phyloP scores from a whole-genome alignment of 768 basidiomycete genomes.

The Royoungia palumana region DNA sequence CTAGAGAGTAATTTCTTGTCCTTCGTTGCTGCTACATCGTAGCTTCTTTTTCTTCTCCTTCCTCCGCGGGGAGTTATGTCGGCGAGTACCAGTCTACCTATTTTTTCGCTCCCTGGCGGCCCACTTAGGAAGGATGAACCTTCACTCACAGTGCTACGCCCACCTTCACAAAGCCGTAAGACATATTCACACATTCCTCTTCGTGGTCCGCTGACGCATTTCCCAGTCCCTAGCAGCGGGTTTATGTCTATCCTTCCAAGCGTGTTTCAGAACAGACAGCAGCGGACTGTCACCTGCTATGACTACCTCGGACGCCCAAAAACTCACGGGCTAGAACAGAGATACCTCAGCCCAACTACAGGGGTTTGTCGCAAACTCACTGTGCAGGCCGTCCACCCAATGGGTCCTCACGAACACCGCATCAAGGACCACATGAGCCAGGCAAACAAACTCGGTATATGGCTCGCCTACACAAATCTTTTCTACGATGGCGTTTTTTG shows the following conservation, averaged over 20 bases:
- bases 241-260: not conserved
- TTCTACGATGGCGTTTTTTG: not conserved
- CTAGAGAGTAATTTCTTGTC: no score
- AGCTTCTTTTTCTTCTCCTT: no score
- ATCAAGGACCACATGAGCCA: conserved; percentile 1
- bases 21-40: no score
- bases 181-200: no score
- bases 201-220: not conserved
- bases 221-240: not conserved
- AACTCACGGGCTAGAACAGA: conserved; percentile 9
- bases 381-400: conserved; percentile 10
- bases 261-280: no score
- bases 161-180: not conserved
- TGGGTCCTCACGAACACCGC: not conserved
- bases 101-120: no score
- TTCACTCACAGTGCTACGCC: no score
- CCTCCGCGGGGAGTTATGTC: no score
- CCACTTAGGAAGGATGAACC: no score
- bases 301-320: not conserved
- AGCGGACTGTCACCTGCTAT: conserved; percentile 6
- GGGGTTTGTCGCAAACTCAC: conserved; percentile 13
- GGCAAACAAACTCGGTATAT: conserved; percentile 12
- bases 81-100: no score
- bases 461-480: conserved; percentile 5
- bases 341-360: conserved; percentile 16